Evolutionary conservation across 1,139 yeast species (phyloP).

Genomic region (Geotrichum cucujoidarum): DNA sequence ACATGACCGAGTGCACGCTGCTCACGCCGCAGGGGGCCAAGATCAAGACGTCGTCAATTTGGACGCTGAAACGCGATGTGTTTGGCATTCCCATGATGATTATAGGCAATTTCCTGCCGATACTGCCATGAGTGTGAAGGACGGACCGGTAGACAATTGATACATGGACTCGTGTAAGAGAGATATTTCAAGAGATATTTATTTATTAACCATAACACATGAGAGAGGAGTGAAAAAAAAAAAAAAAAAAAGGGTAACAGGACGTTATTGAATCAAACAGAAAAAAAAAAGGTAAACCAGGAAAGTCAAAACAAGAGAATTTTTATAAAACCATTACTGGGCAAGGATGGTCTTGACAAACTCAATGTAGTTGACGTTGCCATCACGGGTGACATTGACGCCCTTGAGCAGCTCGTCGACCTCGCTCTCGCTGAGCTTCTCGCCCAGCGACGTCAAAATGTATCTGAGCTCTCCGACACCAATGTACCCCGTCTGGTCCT

Average conservation of each 20-base stretch:
- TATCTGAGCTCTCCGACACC: conserved; percentile 96
- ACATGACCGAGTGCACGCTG: conserved; percentile 80
- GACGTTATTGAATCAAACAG: neutral
- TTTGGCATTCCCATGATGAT: conserved; percentile 97
- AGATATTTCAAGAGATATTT: neutral
- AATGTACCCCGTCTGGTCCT: conserved; percentile 89
- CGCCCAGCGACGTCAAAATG: conserved; percentile 89
- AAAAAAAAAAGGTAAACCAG: neutral
- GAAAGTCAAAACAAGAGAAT: neutral
- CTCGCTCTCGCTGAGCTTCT: conserved; percentile 81
- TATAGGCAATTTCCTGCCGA: conserved; percentile 55
- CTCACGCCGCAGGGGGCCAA: conserved; percentile 49
- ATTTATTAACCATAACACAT: conserved; percentile 6
- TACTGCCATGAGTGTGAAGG: conserved; percentile 16
- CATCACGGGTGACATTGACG: conserved; percentile 87
- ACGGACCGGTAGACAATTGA: neutral
- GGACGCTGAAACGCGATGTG: conserved; percentile 86
- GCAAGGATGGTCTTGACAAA: conserved; percentile 91
- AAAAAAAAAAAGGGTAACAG: neutral
- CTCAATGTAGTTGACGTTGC: conserved; percentile 87
- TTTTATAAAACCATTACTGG: conserved; percentile 45
- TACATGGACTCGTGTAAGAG: neutral
- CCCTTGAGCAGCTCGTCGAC: conserved; percentile 96
- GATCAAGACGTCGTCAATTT: conserved; percentile 72
- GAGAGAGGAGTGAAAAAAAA: neutral